Base-by-base conservation (phyloP, 768 basidiomycete genomes). In the Lactarius pseudohatsudake region DNA sequence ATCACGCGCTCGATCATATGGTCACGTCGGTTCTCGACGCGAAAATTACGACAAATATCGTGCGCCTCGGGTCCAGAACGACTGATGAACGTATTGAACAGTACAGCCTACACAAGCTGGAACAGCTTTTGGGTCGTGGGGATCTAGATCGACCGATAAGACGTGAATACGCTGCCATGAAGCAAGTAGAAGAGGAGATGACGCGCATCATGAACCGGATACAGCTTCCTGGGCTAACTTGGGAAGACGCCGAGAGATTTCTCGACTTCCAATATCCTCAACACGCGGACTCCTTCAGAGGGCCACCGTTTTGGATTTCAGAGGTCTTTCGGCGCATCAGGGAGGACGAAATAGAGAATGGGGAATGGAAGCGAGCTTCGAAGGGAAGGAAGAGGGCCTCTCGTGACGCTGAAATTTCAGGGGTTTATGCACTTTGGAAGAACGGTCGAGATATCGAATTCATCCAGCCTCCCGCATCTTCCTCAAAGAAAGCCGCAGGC, bases 1-100 rank as follows among this genome's bases (percentile, higher is more conserved):
- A 92, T 69, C 91, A 92, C 56, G 91, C 91, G 0, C 79, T 92
- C 2, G 90, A 92, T 65, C 88, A 91, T 69, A 82, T 92, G 77
- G 76, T 92, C 1, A 77, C 77, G 5, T 84, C 85, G 0, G 82
- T 91, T 3, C 79, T 92, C 1, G 88, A 92, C 68, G 83, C 82
- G 0, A 73, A 75, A 0, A 90, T 92, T 68, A 91, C 90, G 0
- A 74, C 76, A 0, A 82, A 85, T 45, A 78, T 92, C 30, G 82
- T 91, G 2, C 86, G 91, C 0, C 79, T 91, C 8, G 91, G 91
- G 0, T 81, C 86, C n/a, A 82, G 86, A n/a, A 81, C 87, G 0
- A 73, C 80, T 0, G 85, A 89, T 41, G 85, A 86, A 60, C 79
- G 82, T 18, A 84, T 90, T n/a, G 76, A 81, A 1, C 59, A 86